A percentile compares a stretch with the other conserved stretches of the same genome.
Evolutionary conservation across 208 protist species (phyloP).

Genomic region (Crithidia fasciculata): DNA sequence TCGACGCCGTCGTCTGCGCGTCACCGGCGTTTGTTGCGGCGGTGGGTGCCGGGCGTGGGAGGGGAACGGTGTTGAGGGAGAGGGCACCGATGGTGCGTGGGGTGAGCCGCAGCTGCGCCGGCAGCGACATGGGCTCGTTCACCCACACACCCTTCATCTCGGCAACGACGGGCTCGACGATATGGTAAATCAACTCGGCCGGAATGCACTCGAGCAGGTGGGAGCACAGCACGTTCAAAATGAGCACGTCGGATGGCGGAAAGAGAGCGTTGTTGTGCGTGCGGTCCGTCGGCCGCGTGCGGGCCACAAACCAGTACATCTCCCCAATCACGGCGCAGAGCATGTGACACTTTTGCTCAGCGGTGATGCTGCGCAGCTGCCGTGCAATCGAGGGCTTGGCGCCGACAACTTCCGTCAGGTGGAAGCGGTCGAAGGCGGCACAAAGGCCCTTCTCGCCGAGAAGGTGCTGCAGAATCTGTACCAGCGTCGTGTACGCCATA

Average conservation of each 20-base stretch:
- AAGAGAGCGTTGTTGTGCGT: slow-evolving; percentile 93
- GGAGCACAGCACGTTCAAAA: slow-evolving; percentile 79
- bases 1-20: not conserved
- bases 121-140: slow-evolving; percentile 84
- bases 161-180: slow-evolving; percentile 54
- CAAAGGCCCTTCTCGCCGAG: slow-evolving; percentile 41
- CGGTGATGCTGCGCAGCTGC: not conserved
- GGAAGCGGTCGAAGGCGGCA: slow-evolving; percentile 62
- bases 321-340: slow-evolving; percentile 78
- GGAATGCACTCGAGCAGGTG: slow-evolving; percentile 83
- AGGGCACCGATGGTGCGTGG: slow-evolving; percentile 65
- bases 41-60: not conserved
- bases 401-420: slow-evolving; percentile 40
- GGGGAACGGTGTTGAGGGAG: slow-evolving; percentile 40
- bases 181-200: slow-evolving; percentile 68
- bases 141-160: slow-evolving; percentile 70
- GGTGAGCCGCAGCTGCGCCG: slow-evolving; percentile 60
- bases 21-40: not conserved
- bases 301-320: slow-evolving; percentile 86
- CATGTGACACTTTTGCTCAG: slow-evolving; percentile 60
- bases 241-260: slow-evolving; percentile 88
- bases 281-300: slow-evolving; percentile 83
- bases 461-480: slow-evolving; percentile 29
- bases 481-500: slow-evolving; percentile 39
- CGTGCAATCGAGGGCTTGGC: slow-evolving; percentile 12